A percentile compares a stretch with the other conserved stretches of the same genome.
phyloP scores from a whole-genome alignment of 495 filamentous ascomycete species.

The Platismatia glauca region DNA sequence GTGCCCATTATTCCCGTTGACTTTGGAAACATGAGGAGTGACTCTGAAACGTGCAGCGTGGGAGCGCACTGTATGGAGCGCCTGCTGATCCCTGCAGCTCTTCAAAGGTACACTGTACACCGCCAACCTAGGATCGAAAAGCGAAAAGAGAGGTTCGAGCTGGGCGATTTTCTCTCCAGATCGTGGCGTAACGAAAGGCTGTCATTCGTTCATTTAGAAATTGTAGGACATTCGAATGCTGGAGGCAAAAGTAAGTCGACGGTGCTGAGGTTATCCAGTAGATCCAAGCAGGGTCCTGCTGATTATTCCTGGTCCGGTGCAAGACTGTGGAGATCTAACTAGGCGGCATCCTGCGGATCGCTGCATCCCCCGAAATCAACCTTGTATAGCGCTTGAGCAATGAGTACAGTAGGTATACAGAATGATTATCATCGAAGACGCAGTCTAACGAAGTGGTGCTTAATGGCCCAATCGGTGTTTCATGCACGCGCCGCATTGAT shows the following conservation, averaged over 20 bases:
- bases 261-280: not conserved
- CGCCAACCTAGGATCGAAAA: too few species aligned
- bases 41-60: not conserved
- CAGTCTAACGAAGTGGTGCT: not conserved
- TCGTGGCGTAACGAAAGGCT: not conserved
- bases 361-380: not conserved
- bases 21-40: not conserved
- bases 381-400: not conserved
- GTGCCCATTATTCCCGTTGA: not conserved
- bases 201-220: not conserved
- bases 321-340: not conserved
- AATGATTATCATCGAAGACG: too few species aligned
- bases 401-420: too few species aligned
- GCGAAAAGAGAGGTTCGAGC: not conserved
- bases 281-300: not conserved
- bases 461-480: not conserved
- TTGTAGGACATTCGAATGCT: not conserved
- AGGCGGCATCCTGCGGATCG: slow-evolving; percentile 1
- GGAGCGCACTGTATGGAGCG: slow-evolving; percentile 1
- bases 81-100: not conserved
- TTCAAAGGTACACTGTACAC: not conserved
- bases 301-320: not conserved
- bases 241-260: not conserved
- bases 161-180: not conserved
- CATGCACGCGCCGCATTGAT: slow-evolving; percentile 1